Evolutionary conservation across 2,329 filamentous ascomycete species (phyloP).

Genomic region (Apiospora arundinis): DNA sequence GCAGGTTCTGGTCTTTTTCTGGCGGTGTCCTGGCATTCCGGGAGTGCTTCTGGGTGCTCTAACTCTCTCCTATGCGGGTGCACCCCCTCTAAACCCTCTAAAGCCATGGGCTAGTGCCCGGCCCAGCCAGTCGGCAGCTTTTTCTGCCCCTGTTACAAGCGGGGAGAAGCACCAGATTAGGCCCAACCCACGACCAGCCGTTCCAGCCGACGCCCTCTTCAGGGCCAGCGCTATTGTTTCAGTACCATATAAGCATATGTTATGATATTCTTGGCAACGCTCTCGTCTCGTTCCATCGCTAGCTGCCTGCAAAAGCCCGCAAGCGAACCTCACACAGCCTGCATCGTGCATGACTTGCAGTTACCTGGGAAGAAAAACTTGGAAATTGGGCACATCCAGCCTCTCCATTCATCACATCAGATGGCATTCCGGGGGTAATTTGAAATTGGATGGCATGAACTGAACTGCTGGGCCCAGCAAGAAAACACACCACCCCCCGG

Average conservation of each 20-base stretch:
- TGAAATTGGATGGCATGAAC: conserved; percentile 8
- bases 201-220: background rate
- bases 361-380: background rate
- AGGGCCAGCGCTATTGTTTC: background rate
- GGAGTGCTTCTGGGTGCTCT: too few relatives aligned
- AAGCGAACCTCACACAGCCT: background rate
- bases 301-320: background rate
- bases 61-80: too few relatives aligned
- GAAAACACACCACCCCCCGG: background rate
- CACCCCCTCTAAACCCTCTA: background rate
- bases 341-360: background rate
- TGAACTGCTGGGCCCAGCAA: background rate
- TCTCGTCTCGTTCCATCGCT: background rate
- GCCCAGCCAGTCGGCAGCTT: conserved; percentile 28
- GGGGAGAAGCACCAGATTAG: conserved; percentile 27
- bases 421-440: background rate
- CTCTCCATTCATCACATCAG: background rate
- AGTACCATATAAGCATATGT: conserved; percentile 13
- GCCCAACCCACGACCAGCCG: conserved; percentile 16
- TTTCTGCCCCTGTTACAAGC: conserved; percentile 21
- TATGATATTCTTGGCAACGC: conserved; percentile 8
- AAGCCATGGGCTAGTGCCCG: conserved; percentile 17
- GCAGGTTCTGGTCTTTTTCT: conserved; percentile 23
- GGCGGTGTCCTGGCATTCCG: background rate
- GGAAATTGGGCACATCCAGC: background rate